These are phyloP conservation scores for Cyclotella cryptica DNA, from an alignment of 108 stramenopile genomes.

Conservation along the genomic window DNA sequence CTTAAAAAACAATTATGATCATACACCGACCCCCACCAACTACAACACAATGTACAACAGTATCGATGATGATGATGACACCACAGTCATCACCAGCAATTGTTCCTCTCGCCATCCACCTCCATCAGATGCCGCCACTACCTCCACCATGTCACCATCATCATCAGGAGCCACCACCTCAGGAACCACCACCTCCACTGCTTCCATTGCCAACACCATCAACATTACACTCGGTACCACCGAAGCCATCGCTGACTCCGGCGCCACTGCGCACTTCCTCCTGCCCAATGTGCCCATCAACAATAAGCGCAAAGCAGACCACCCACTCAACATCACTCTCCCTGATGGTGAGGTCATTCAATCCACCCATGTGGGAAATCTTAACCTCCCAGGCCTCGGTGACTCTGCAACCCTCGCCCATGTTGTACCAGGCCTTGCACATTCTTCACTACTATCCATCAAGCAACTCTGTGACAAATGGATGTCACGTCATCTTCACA, in stretches of 20 bases:
- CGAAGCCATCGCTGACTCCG: slow-evolving; percentile 17
- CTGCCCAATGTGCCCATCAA: neutral
- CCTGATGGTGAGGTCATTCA: slow-evolving; percentile 25
- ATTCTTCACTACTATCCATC: slow-evolving; percentile 25
- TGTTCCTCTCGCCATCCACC: too few relatives aligned
- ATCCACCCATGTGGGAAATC: slow-evolving; percentile 36
- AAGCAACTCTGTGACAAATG: slow-evolving; percentile 16
- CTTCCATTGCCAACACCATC: neutral
- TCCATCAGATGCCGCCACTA: too few relatives aligned
- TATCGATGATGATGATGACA: neutral
- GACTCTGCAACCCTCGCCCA: too few relatives aligned
- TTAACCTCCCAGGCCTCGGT: slow-evolving; percentile 12
- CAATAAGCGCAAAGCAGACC: slow-evolving; percentile 4
- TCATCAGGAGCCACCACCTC: too few relatives aligned
- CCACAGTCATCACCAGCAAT: neutral
- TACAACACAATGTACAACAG: neutral
- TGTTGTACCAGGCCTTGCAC: slow-evolving; percentile 21
- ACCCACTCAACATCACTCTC: slow-evolving; percentile 19
- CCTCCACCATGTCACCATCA: too few relatives aligned
- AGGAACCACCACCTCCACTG: too few relatives aligned
- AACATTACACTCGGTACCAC: neutral
- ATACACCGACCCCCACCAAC: slow-evolving; percentile 1
- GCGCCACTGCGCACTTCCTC: slow-evolving; percentile 21
- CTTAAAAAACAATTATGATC: neutral
- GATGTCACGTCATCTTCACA: slow-evolving; percentile 25